Conservation (phyloP, 345 rosid genomes). For the Psidium guajava region DNA sequence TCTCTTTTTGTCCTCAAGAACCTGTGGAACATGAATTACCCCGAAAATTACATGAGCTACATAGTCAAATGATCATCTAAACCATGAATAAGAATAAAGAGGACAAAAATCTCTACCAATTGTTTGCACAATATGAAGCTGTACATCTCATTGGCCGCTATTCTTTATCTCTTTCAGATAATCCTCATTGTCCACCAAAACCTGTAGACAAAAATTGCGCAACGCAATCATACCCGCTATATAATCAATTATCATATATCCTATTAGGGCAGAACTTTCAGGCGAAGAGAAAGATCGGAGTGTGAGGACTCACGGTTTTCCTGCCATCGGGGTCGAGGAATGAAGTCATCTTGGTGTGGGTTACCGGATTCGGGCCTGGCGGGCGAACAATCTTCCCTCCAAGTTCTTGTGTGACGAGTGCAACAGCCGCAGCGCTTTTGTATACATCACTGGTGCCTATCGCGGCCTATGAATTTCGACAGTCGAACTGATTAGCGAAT, state of each 20-base stretch:
- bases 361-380: constrained; percentile 27
- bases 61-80: neutral
- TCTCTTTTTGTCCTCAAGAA: neutral
- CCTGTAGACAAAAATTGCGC: constrained; percentile 6
- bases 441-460: constrained; percentile 35
- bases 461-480: constrained; percentile 7
- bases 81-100: neutral
- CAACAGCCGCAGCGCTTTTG: constrained; percentile 28
- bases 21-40: neutral
- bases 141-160: neutral
- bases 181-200: constrained; percentile 35
- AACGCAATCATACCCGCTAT: neutral
- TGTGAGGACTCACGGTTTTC: constrained; percentile 19
- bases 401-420: constrained; percentile 16
- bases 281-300: neutral
- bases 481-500: neutral
- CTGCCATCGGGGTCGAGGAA: constrained; percentile 40
- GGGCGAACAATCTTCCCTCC: constrained; percentile 32
- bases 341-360: constrained; percentile 24
- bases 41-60: neutral
- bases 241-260: neutral
- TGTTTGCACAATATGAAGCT: neutral
- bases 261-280: neutral
- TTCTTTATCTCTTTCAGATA: constrained; percentile 19
- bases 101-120: neutral